Percentiles rank a stretch among this genome's conserved stretches.
These are phyloP conservation scores for Daedalea quercina DNA, from an alignment of 768 basidiomycete species.

Conservation along the genomic window DNA sequence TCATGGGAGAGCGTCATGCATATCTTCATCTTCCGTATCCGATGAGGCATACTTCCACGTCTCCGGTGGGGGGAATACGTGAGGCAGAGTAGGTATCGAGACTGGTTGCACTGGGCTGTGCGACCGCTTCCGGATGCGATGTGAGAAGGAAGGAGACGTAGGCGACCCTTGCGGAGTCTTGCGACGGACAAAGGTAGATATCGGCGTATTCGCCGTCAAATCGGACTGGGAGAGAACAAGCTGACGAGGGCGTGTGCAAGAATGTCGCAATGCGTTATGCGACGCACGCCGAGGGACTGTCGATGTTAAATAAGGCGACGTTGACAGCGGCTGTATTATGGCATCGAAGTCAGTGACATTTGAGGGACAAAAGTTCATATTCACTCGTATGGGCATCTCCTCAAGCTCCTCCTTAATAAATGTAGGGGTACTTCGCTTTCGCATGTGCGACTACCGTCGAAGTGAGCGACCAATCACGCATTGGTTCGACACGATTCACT, in stretches of 20 bases:
- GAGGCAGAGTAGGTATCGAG: constrained; percentile 58
- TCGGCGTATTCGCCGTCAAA: constrained; percentile 45
- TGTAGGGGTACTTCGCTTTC: constrained; percentile 23
- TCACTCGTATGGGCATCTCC: constrained; percentile 21
- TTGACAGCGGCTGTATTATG: constrained; percentile 19
- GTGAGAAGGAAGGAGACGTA: constrained; percentile 55
- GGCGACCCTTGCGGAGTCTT: constrained; percentile 74
- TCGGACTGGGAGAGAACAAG: constrained; percentile 21
- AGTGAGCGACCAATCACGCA: not conserved
- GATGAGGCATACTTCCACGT: constrained; percentile 13
- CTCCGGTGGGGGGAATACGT: constrained; percentile 20
- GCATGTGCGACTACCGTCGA: constrained; percentile 18
- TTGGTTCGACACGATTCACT: constrained; percentile 5
- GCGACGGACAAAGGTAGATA: constrained; percentile 74
- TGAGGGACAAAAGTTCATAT: not conserved
- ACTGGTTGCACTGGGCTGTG: constrained; percentile 41
- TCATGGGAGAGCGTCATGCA: constrained; percentile 7
- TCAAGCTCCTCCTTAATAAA: constrained; percentile 16
- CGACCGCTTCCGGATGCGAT: constrained; percentile 21
- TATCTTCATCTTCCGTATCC: constrained; percentile 23
- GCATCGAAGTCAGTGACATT: not conserved
- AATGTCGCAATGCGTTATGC: constrained; percentile 3
- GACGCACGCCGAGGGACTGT: constrained; percentile 14
- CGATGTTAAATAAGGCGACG: constrained; percentile 22
- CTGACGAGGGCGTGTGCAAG: constrained; percentile 16